A percentile compares a stretch with the other conserved stretches of the same genome.
These are phyloP conservation scores for Galium porrigens DNA, from an alignment of 305 asterid species.

Conservation along the genomic window DNA sequence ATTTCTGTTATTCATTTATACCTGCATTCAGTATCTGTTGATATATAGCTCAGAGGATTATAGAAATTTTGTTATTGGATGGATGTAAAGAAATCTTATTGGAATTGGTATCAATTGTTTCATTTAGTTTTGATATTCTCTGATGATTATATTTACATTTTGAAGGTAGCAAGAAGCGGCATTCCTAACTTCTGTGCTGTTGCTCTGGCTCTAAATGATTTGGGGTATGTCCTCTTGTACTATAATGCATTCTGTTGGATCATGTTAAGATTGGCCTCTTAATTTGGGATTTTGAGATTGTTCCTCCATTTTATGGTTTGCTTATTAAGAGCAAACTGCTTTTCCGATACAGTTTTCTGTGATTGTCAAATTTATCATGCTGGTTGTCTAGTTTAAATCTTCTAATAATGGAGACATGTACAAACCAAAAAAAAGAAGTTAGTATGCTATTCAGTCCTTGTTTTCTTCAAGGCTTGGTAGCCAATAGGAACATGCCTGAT, in stretches of 20 bases:
- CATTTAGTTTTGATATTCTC: background rate
- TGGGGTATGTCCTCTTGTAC: conserved; percentile 23
- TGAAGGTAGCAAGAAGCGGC: conserved; percentile 60
- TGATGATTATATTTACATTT: conserved; percentile 8
- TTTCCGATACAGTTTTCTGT: background rate
- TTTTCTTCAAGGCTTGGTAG: background rate
- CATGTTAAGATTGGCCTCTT: background rate
- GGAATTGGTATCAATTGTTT: background rate
- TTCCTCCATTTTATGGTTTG: background rate
- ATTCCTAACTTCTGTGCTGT: conserved; percentile 98
- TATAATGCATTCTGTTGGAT: too few relatives aligned
- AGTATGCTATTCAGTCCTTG: too few relatives aligned
- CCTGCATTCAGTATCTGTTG: background rate
- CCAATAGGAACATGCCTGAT: too few relatives aligned
- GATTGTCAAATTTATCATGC: background rate
- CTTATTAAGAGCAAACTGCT: background rate
- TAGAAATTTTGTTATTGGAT: background rate
- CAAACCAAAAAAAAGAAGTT: background rate
- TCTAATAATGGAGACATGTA: background rate
- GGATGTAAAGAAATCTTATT: background rate
- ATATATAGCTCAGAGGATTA: background rate
- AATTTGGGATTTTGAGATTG: background rate
- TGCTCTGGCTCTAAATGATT: conserved; percentile 62
- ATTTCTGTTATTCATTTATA: background rate
- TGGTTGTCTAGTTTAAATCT: background rate